Base-by-base conservation (phyloP, 495 filamentous ascomycete genomes). In the Endocarpon pusillum region DNA sequence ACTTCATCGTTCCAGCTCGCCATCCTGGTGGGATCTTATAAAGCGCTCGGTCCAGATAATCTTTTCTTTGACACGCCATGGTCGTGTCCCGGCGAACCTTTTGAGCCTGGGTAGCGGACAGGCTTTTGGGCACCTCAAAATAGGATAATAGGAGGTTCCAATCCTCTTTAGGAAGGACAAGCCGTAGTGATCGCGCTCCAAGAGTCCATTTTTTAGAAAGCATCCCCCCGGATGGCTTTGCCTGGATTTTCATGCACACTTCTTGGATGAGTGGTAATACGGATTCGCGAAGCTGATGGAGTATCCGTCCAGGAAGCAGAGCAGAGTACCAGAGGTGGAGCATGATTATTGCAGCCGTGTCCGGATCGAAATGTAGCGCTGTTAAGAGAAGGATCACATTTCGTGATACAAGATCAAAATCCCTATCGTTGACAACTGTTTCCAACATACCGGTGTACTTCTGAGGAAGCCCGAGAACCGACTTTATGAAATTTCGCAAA, bases 371-470 rank as follows among this genome's bases (percentile, higher is more conserved):
- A 17, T 17, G 11, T 6, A 59, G 12, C 0, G 52, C 50, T 10
- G 55, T 27, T 4, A 68, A 43, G 6, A 71, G 48, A 3, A 71
- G 17, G 6, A 66, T 62, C 6, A 45, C 29, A 39, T 67, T 71
- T 0, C 61, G 52, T 6, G 54, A 53, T 2, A 60, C 57, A 12
- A 67, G 37, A 17, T 53, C 45, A 19, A 57, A 30, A 14, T 66
- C 55, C n/a, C 15, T 2, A 33, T 71, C 63, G 35, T 66, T 68
- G 3, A 69, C 23, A 0, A 45, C 42, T 0, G 59, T 39, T 2
- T 43, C 22, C 28, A 57, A 34, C 0, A 35, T 12, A 0, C 41
- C 23, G 4, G 19, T 39, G 33, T 54, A 61, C 2, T 12, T 36
- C 1, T n/a, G 34, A 0, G 57, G 57, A 12, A 69, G 39, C 0